A percentile compares a stretch with the other conserved stretches of the same genome.
phyloP scores from a whole-genome alignment of 768 basidiomycete genomes.

The Asterophora lycoperdoides region DNA sequence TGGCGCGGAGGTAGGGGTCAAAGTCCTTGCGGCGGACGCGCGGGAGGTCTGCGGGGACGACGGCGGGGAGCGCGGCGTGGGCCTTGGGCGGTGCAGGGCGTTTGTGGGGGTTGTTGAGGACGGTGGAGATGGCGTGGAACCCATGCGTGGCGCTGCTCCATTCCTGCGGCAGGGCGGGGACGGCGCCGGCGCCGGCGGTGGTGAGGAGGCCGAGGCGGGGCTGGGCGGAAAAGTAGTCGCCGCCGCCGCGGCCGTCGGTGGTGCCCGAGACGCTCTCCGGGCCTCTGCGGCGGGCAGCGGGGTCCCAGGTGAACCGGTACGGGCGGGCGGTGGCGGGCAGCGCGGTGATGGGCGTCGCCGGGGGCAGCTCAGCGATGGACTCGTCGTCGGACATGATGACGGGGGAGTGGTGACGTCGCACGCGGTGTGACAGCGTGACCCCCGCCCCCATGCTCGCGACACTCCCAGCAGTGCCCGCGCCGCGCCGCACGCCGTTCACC shows the following conservation, averaged over 20 bases:
- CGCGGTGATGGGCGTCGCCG: slow-evolving; percentile 47
- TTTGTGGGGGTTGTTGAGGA: slow-evolving; percentile 87
- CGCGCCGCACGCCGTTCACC: slow-evolving; percentile 19
- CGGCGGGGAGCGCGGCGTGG: slow-evolving; percentile 72
- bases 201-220: slow-evolving; percentile 45
- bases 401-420: neutral
- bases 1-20: slow-evolving; percentile 70
- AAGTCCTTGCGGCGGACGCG: slow-evolving; percentile 82
- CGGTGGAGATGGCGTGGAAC: slow-evolving; percentile 93
- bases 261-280: slow-evolving; percentile 75
- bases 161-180: slow-evolving; percentile 49
- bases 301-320: slow-evolving; percentile 78
- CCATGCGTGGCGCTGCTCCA: slow-evolving; percentile 85
- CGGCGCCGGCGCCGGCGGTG: slow-evolving; percentile 42
- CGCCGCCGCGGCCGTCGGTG: slow-evolving; percentile 55
- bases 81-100: slow-evolving; percentile 83
- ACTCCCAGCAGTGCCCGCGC: slow-evolving; percentile 43
- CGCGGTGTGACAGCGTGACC: slow-evolving; percentile 19
- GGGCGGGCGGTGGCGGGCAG: slow-evolving; percentile 47
- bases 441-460: slow-evolving; percentile 38
- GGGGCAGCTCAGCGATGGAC: slow-evolving; percentile 56
- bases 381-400: slow-evolving; percentile 40
- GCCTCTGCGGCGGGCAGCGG: slow-evolving; percentile 48
- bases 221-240: slow-evolving; percentile 55
- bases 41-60: slow-evolving; percentile 69